Evolutionary conservation across 345 rosid genomes (phyloP).

Genomic region (Psidium friedrichsthalianum): DNA sequence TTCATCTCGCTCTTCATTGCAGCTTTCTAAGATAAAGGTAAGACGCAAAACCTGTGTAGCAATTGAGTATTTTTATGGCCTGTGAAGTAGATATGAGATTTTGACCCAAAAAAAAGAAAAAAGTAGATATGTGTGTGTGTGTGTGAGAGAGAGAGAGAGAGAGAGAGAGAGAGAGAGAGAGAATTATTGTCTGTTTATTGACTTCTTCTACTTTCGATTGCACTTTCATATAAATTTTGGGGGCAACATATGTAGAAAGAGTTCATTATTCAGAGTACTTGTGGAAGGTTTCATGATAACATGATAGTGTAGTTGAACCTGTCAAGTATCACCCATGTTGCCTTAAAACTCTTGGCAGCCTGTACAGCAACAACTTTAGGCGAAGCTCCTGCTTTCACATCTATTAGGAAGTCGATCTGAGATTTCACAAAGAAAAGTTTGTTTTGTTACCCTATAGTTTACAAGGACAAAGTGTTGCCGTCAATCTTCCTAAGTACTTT

Average conservation of each 20-base stretch:
- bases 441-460: not conserved
- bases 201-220: not conserved
- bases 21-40: not conserved
- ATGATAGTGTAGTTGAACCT: constrained; percentile 18
- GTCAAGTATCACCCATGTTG: constrained; percentile 51
- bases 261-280: not conserved
- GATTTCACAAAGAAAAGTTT: not conserved
- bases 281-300: not conserved
- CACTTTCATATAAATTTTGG: not conserved
- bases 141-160: no score
- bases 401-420: constrained; percentile 28
- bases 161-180: no score
- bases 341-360: constrained; percentile 24
- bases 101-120: no score
- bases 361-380: constrained; percentile 19
- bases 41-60: not conserved
- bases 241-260: not conserved
- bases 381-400: constrained; percentile 25
- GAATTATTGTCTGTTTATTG: not conserved
- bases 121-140: no score
- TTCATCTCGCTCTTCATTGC: not conserved
- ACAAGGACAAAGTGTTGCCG: not conserved
- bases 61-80: not conserved
- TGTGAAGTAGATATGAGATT: no score
- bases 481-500: not conserved